Evolutionary conservation across 1,284 basidiomycete genomes (phyloP).

Genomic region (Apiotrichum laibachii): DNA sequence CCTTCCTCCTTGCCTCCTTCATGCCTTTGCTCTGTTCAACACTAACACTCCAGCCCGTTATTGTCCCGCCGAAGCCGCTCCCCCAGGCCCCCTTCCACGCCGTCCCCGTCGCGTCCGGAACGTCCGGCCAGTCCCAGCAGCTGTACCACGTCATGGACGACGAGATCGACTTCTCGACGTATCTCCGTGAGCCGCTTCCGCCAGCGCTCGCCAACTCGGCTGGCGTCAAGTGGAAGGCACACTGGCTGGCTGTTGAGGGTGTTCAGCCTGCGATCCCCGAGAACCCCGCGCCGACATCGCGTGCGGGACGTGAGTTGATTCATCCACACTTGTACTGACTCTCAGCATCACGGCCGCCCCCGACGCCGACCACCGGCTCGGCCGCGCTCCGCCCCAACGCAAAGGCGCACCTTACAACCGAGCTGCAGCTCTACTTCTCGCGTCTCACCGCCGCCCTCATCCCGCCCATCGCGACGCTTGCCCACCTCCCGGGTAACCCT

Average conservation of each 20-base stretch:
- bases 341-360: constrained; percentile 31
- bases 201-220: constrained; percentile 41
- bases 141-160: constrained; percentile 92
- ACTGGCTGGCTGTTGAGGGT: constrained; percentile 98
- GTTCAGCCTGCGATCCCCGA: constrained; percentile 95
- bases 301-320: constrained; percentile 34
- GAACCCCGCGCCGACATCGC: constrained; percentile 68
- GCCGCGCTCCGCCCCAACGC: constrained; percentile 54
- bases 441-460: constrained; percentile 82
- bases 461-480: constrained; percentile 57
- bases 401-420: constrained; percentile 89
- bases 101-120: constrained; percentile 36
- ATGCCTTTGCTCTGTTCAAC: not conserved
- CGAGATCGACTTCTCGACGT: constrained; percentile 92
- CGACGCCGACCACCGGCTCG: constrained; percentile 37
- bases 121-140: constrained; percentile 56
- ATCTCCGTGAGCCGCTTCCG: constrained; percentile 58
- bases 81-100: constrained; percentile 65
- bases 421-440: constrained; percentile 92
- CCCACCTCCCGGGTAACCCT: constrained; percentile 25
- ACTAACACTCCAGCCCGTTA: constrained; percentile 35
- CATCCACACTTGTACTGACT: not conserved
- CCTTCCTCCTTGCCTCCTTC: not conserved
- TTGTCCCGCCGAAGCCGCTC: constrained; percentile 46
- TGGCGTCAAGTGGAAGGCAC: constrained; percentile 60